phyloP scores from a whole-genome alignment of 2,329 filamentous ascomycete species.

The Lomentospora prolificans region DNA sequence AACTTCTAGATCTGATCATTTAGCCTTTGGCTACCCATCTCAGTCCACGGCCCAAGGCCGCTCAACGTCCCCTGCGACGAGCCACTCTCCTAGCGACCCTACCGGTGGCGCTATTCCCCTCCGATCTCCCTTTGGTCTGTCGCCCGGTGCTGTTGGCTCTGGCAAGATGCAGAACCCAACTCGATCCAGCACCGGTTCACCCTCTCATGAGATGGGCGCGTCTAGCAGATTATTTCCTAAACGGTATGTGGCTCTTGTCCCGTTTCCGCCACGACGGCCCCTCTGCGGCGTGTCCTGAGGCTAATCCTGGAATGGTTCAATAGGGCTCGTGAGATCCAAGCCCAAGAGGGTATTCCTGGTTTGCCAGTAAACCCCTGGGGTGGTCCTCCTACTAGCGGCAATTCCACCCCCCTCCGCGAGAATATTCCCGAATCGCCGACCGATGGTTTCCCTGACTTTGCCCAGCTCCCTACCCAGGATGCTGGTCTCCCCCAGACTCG shows the following conservation, averaged over 20 bases:
- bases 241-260: constrained; percentile 51
- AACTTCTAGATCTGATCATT: constrained; percentile 74
- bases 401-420: constrained; percentile 91
- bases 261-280: constrained; percentile 2
- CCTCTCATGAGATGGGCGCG: constrained; percentile 77
- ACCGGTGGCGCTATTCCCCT: constrained; percentile 45
- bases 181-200: constrained; percentile 86
- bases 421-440: constrained; percentile 96
- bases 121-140: constrained; percentile 64
- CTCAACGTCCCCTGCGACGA: constrained; percentile 70
- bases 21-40: constrained; percentile 73
- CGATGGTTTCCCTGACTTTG: constrained; percentile 89
- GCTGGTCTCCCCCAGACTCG: constrained; percentile 54
- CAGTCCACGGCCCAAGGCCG: constrained; percentile 58
- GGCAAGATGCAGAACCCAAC: constrained; percentile 49
- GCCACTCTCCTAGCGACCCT: constrained; percentile 71
- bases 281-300: background rate
- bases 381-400: constrained; percentile 90
- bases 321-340: constrained; percentile 92
- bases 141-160: constrained; percentile 49
- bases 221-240: constrained; percentile 77
- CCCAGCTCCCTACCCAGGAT: constrained; percentile 54
- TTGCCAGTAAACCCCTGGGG: constrained; percentile 71
- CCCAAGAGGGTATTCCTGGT: constrained; percentile 76
- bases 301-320: background rate